A percentile compares a stretch with the other conserved stretches of the same genome.
These are phyloP conservation scores for Lachancea sp. DNA, from an alignment of 805 yeast genomes.

Conservation along the genomic window DNA sequence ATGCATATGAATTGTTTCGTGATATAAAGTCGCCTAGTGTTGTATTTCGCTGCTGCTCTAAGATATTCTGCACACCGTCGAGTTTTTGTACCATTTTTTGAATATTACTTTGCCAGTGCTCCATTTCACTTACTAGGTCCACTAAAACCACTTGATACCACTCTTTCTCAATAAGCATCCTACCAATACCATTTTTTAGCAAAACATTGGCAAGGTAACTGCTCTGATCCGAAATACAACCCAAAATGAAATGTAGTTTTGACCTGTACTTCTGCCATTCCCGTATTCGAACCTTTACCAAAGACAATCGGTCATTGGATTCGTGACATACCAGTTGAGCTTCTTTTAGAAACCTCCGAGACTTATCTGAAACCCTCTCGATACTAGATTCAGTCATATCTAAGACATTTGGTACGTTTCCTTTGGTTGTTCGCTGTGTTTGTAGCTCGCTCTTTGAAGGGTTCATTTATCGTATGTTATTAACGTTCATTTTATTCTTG, in stretches of 20 bases:
- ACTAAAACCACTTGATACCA: constrained; percentile 20
- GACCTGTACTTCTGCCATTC: constrained; percentile 39
- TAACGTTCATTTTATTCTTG: too few species aligned
- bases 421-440: too few species aligned
- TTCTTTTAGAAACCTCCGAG: constrained; percentile 41
- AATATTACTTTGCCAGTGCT: constrained; percentile 32
- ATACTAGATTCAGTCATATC: constrained; percentile 11
- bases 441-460: too few species aligned
- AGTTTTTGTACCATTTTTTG: constrained; percentile 31
- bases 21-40: constrained; percentile 46
- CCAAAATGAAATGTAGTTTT: constrained; percentile 39
- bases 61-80: constrained; percentile 34
- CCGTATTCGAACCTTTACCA: constrained; percentile 35
- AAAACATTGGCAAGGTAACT: constrained; percentile 34
- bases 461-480: too few species aligned
- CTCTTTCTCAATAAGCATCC: constrained; percentile 22
- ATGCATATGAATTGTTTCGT: constrained; percentile 29
- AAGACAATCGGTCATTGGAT: constrained; percentile 39
- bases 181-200: constrained; percentile 29
- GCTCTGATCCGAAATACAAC: constrained; percentile 44
- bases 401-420: not conserved
- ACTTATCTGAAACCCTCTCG: constrained; percentile 39
- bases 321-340: constrained; percentile 49
- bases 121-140: constrained; percentile 21
- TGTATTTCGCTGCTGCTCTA: constrained; percentile 19